Evolutionary conservation across 2,329 filamentous ascomycete genomes (phyloP), one percentile per base, ranked within the genome.

Genomic region (Colletotrichum sp.): DNA sequence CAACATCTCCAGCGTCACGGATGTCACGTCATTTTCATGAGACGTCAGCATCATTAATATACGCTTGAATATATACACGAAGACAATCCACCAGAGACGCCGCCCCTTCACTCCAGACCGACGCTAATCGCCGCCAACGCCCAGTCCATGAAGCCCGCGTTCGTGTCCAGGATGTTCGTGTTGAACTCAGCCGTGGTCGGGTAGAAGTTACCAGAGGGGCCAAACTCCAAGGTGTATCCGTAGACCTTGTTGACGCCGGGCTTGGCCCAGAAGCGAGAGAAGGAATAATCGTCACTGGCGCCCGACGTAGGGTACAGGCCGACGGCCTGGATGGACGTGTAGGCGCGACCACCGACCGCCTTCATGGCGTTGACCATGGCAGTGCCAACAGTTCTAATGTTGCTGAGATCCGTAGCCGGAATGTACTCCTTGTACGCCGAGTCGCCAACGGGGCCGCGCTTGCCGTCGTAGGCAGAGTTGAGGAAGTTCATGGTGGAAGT

Each of bases 391-490:
- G 77, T 80, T 70, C 78, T 81, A 77, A 84, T 82, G 76, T 82
- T 82, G 38, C 79, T 80, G n/a, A 78, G 76, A 60, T 85, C 84
- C 12, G 81, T 63, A 5, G 81, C 74, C n/a, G 83, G 82, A 18
- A 85, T 84, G 79, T 86, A 86, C 79, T 86, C 85, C 72, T 81
- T 82, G 81, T 86, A 86, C 16, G 24, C 64, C 2, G 52, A 34
- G 77, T 88, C 86, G 36, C 82, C 80, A 3, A 86, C 80, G 21
- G 84, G 79, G 18, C 88, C 88, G 12, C 87, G 85, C 66, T 86
- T 84, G 64, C 84, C 83, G 64, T 89, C 84, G 74, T 88, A 90
- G 2, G 85, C 82, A 3, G 83, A 67, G 83, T 89, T 90, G 30
- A 85, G 80, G 81, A 89, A 89, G 80, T 87, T 89, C 84, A 86